These are phyloP conservation scores for Gracilaria domingensis DNA, from an alignment of 23 red algal genomes.

Conservation along the genomic window DNA sequence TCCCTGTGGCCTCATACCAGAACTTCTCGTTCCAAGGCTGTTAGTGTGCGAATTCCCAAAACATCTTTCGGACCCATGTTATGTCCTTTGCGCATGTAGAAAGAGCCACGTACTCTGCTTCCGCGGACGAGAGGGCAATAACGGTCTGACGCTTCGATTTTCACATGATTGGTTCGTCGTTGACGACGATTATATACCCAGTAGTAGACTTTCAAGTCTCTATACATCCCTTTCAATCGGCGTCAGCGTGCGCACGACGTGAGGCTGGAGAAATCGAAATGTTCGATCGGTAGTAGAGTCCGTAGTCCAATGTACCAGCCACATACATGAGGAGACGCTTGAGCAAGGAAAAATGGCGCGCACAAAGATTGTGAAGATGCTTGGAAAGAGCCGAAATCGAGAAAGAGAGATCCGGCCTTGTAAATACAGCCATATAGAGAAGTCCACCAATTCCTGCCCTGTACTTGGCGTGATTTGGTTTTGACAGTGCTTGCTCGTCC, in stretches of 20 bases:
- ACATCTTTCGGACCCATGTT: conserved; percentile 12
- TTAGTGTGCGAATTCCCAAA: background rate
- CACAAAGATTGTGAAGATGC: background rate
- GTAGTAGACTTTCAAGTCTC: background rate
- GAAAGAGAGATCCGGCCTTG: background rate
- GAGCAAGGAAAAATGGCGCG: background rate
- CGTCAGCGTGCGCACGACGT: background rate
- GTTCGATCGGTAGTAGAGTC: background rate
- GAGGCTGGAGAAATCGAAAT: background rate
- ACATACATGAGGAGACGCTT: background rate
- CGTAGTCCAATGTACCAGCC: background rate
- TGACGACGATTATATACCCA: background rate
- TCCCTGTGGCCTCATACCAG: background rate
- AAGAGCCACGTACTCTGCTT: conserved; percentile 15
- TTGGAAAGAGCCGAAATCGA: background rate
- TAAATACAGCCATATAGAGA: background rate
- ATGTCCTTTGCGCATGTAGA: conserved; percentile 16
- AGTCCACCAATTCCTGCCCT: background rate
- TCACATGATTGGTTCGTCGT: conserved; percentile 22
- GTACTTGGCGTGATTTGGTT: too few species aligned
- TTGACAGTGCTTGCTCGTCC: too few species aligned
- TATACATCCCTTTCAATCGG: conserved; percentile 1
- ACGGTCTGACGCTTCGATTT: conserved; percentile 1
- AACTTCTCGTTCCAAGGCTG: background rate
- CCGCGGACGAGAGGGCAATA: background rate